These are phyloP conservation scores for Lodderomyces beijingensis DNA, from an alignment of 1,139 yeast genomes.

Conservation along the genomic window DNA sequence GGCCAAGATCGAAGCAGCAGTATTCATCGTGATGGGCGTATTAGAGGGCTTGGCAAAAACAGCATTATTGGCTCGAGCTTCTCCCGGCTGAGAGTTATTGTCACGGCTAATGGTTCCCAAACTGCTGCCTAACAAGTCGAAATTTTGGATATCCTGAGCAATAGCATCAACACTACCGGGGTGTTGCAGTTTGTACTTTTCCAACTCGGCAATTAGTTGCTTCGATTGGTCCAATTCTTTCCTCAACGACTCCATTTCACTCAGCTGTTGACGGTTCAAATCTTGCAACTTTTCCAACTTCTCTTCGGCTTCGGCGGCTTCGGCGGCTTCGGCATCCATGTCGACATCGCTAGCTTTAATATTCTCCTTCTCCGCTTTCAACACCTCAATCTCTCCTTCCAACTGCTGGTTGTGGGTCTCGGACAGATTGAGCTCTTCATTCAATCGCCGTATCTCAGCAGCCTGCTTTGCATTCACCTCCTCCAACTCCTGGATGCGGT, in stretches of 20 bases:
- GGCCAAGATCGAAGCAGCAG: background rate
- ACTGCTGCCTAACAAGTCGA: conserved; percentile 1
- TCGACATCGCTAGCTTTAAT: conserved; percentile 12
- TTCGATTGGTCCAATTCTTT: conserved; percentile 18
- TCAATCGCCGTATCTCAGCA: conserved; percentile 12
- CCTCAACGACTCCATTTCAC: conserved; percentile 14
- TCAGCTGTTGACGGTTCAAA: conserved; percentile 1
- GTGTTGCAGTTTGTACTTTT: background rate
- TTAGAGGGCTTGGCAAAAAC: background rate
- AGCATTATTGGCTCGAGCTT: background rate
- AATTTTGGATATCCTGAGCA: background rate
- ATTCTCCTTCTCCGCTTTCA: conserved; percentile 1
- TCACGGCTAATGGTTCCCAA: background rate
- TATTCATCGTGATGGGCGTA: background rate
- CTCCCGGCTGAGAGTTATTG: background rate
- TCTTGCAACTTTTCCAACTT: background rate
- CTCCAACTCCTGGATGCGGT: conserved; percentile 12
- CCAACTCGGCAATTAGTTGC: background rate
- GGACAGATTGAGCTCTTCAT: conserved; percentile 2
- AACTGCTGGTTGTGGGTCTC: background rate
- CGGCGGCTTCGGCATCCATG: conserved; percentile 11
- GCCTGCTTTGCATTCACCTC: conserved; percentile 8
- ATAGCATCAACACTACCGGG: background rate
- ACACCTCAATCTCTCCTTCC: conserved; percentile 2
- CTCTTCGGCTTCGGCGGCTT: background rate